Evolutionary conservation across 345 rosid genomes (phyloP).

Genomic region (Lepidium didymum): DNA sequence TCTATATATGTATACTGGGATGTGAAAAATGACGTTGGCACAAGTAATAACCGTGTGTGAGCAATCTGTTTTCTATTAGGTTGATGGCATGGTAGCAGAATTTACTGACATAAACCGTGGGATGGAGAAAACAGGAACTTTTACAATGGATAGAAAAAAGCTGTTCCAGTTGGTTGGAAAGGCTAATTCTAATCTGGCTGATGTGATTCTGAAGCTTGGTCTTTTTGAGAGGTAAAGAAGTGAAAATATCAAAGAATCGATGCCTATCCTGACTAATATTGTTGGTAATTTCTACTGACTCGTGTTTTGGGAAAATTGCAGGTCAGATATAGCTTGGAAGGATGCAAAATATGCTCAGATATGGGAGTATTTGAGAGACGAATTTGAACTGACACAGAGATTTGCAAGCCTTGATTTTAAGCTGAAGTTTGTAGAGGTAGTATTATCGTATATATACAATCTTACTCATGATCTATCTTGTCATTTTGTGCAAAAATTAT

Average conservation of each 20-base stretch:
- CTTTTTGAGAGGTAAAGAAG: conserved; percentile 83
- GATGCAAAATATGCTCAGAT: conserved; percentile 89
- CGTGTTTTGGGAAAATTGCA: conserved; percentile 24
- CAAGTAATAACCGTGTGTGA: neutral
- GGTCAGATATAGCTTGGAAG: conserved; percentile 99
- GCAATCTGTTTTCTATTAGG: conserved; percentile 37
- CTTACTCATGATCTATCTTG: neutral
- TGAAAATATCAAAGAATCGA: neutral
- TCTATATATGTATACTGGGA: neutral
- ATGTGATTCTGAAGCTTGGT: conserved; percentile 92
- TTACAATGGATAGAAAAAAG: conserved; percentile 89
- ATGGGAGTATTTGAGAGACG: conserved; percentile 94
- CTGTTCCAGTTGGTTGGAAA: conserved; percentile 95
- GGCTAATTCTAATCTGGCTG: conserved; percentile 92
- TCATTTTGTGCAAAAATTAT: neutral
- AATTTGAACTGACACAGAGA: conserved; percentile 84
- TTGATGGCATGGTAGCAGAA: conserved; percentile 96
- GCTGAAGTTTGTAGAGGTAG: conserved; percentile 91
- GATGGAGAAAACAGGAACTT: conserved; percentile 93
- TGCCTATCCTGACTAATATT: neutral
- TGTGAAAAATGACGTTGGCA: neutral
- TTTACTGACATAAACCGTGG: conserved; percentile 94
- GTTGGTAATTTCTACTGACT: neutral
- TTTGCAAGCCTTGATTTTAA: conserved; percentile 90
- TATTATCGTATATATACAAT: neutral